A percentile compares a stretch with the other conserved stretches of the same genome.
Evolutionary conservation across 345 rosid genomes (phyloP).

Genomic region (Mallotus nudiflorus): DNA sequence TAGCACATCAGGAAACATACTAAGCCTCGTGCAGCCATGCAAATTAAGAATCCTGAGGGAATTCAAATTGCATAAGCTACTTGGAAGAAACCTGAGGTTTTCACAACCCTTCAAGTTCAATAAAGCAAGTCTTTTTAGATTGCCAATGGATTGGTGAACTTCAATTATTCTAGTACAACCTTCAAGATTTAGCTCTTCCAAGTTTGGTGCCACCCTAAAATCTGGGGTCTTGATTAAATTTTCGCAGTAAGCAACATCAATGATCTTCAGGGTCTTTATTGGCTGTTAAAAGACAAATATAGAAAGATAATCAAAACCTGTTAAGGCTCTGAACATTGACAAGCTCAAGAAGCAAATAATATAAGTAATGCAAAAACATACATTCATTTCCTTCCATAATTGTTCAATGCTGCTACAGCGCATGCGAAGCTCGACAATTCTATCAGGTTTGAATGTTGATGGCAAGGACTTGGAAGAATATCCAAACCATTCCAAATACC

Average conservation of each 20-base stretch:
- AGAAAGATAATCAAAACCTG: no score
- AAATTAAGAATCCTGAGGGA: slow-evolving; percentile 3
- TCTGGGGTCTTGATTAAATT: not conserved
- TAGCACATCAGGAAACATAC: slow-evolving; percentile 5
- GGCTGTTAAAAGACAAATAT: not conserved
- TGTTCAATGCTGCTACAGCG: not conserved
- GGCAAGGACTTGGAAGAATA: not conserved
- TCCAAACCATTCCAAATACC: not conserved
- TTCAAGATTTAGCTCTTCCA: slow-evolving; percentile 6
- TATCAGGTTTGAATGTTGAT: not conserved
- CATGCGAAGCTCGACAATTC: not conserved
- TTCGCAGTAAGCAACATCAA: slow-evolving; percentile 12
- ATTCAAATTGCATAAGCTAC: not conserved
- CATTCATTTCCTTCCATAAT: slow-evolving; percentile 8
- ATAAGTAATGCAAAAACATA: not conserved
- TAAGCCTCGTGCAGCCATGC: slow-evolving; percentile 12
- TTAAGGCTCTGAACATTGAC: no score
- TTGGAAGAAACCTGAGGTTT: slow-evolving; percentile 12
- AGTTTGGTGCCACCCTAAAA: not conserved
- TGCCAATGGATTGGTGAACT: slow-evolving; percentile 12
- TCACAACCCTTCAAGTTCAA: slow-evolving; percentile 12
- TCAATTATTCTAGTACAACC: not conserved
- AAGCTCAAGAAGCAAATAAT: no score
- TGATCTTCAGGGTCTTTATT: slow-evolving; percentile 3
- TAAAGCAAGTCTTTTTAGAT: not conserved